Evolutionary conservation across 78 protist species (phyloP), one percentile per base, ranked within the genome.

Genomic region (Dictyostelium intermedium): DNA sequence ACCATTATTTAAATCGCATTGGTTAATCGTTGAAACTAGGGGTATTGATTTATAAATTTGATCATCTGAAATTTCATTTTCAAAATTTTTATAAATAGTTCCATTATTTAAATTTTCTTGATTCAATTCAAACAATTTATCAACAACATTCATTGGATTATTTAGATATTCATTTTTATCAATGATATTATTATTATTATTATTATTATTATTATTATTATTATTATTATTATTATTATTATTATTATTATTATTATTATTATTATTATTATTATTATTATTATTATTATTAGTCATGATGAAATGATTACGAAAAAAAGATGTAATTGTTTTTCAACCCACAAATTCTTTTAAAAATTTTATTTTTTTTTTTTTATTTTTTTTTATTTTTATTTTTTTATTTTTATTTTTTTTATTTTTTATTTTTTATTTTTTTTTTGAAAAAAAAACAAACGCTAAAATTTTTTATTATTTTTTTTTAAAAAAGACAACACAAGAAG

Each of bases 1-100:
- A 18, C 93, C 85, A 32, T n/a, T 16, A 34, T 16, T 18, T 16
- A 39, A 10, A 89, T 89, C 93, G 45, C 73, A 61, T 10, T 89
- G 85, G 18, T 25, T 41, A 18, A 89, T 41, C 4, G 93, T 50
- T 9, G 45, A n/a, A 18, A 89, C 50, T 0, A 20, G 5, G 3
- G 93, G 87, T 23, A 89, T 45, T 13, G 76, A 41, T 3, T 30
- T 25, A 66, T 89, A 79, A 6, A 69, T 5, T 18, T 78, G 82
- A 41, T 69, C 72, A 16, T 60, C 30, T 43, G 93, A 37, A 8
- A 89, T 35, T 27, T 80, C n/a, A 30, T 78, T 25, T 60, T 69
- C 56, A 69, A 89, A 89, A 13, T 80, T 72, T 66, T 63, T 60
- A 25, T 14, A 9, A 41, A 83, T 35, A 1, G 14, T 3, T 9